phyloP scores from a whole-genome alignment of 495 filamentous ascomycete genomes.

The Jackrogersella minutella region DNA sequence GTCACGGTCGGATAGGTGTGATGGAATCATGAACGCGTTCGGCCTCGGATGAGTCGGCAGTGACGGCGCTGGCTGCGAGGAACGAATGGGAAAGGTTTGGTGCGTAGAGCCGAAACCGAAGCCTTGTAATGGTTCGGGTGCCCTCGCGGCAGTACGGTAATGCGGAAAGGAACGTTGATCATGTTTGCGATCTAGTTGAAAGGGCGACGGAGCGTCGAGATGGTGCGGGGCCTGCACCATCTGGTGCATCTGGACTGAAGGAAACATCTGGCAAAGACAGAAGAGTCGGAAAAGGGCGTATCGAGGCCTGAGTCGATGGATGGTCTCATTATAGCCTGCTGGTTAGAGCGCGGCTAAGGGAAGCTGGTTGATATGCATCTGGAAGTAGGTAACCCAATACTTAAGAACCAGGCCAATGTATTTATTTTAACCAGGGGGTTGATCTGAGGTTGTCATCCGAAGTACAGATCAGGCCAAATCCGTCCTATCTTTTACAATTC shows the following conservation, averaged over 20 bases:
- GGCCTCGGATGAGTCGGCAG: slow-evolving; percentile 30
- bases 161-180: slow-evolving; percentile 44
- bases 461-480: slow-evolving; percentile 12
- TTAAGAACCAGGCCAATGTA: slow-evolving; percentile 14
- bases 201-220: slow-evolving; percentile 47
- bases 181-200: slow-evolving; percentile 44
- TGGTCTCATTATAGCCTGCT: slow-evolving; percentile 51
- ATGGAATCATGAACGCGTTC: slow-evolving; percentile 38
- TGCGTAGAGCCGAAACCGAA: slow-evolving; percentile 39
- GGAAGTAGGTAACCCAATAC: slow-evolving; percentile 8
- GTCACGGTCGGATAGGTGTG: slow-evolving; percentile 50
- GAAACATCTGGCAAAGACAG: slow-evolving; percentile 49
- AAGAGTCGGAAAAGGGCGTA: slow-evolving; percentile 29
- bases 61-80: slow-evolving; percentile 42
- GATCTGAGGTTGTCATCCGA: slow-evolving; percentile 24
- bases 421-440: slow-evolving; percentile 18
- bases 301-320: slow-evolving; percentile 31
- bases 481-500: slow-evolving; percentile 4
- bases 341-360: slow-evolving; percentile 49
- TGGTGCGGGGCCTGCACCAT: slow-evolving; percentile 53
- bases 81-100: slow-evolving; percentile 51
- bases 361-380: slow-evolving; percentile 42
- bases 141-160: slow-evolving; percentile 33
- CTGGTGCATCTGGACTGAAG: slow-evolving; percentile 58
- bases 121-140: slow-evolving; percentile 25